Evolutionary conservation across 495 filamentous ascomycete species (phyloP).

Genomic region (Penicillium ucsense): DNA sequence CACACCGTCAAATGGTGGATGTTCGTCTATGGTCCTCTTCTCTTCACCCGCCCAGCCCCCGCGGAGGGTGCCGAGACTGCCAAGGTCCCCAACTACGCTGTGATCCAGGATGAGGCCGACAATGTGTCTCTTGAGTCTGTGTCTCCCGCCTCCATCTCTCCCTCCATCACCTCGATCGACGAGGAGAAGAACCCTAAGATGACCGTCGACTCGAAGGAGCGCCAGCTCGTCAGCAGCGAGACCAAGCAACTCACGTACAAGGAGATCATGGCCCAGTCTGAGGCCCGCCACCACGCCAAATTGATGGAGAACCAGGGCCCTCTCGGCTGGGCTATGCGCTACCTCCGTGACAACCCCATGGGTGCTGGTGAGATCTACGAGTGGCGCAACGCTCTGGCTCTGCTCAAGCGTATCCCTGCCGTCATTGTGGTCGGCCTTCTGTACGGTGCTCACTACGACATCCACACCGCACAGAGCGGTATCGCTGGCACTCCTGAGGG

Average conservation of each 20-base stretch:
- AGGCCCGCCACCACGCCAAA: constrained; percentile 41
- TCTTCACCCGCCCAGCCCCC: constrained; percentile 37
- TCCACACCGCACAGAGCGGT: constrained; percentile 58
- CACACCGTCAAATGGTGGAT: constrained; percentile 43
- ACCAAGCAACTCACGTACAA: constrained; percentile 40
- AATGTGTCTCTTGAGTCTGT: constrained; percentile 16
- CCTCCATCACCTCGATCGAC: constrained; percentile 17
- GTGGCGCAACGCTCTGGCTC: constrained; percentile 48
- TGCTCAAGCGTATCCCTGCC: constrained; percentile 52
- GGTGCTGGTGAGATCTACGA: constrained; percentile 60
- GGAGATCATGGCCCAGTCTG: constrained; percentile 42
- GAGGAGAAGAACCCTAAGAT: constrained; percentile 22
- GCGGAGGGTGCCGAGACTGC: constrained; percentile 27
- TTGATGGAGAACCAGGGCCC: constrained; percentile 48
- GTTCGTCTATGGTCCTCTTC: constrained; percentile 42
- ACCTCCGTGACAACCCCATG: constrained; percentile 56
- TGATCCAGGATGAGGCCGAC: constrained; percentile 36
- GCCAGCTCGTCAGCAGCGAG: constrained; percentile 32
- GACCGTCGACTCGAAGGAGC: constrained; percentile 30
- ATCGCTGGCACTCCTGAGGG: constrained; percentile 56
- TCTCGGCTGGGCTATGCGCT: constrained; percentile 64
- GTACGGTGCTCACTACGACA: constrained; percentile 65
- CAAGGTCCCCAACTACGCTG: constrained; percentile 45
- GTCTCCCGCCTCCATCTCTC: constrained; percentile 13
- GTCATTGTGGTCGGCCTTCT: constrained; percentile 43